A percentile compares a stretch with the other conserved stretches of the same genome.
Evolutionary conservation across 345 rosid species (phyloP).

Genomic region (Euphorbia tirucalli): DNA sequence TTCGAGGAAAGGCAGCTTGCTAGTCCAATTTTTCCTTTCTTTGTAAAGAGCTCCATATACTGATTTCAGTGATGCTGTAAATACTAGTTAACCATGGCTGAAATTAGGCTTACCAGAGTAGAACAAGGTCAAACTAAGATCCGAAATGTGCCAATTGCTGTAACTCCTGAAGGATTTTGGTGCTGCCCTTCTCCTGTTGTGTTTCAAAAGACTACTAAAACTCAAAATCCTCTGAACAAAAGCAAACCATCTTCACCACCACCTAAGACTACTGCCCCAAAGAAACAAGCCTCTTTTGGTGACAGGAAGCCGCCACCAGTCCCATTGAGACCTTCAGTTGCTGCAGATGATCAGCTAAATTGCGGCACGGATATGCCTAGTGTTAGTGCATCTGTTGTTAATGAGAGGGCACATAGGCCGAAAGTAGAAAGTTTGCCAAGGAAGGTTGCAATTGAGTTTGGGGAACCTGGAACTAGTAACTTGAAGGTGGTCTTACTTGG

Average conservation of each 20-base stretch:
- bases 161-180: constrained; percentile 98
- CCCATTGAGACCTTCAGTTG: constrained; percentile 49
- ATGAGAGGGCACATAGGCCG: too few relatives aligned
- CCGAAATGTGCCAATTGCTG: constrained; percentile 88
- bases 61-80: constrained; percentile 34
- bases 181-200: constrained; percentile 95
- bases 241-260: constrained; percentile 66
- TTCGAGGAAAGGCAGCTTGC: too few relatives aligned
- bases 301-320: constrained; percentile 58
- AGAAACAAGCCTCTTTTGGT: constrained; percentile 40
- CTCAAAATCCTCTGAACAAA: constrained; percentile 61
- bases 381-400: constrained; percentile 41
- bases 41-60: constrained; percentile 7
- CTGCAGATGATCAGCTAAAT: constrained; percentile 49
- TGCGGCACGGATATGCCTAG: constrained; percentile 33
- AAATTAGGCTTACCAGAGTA: constrained; percentile 64
- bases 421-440: constrained; percentile 77
- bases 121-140: constrained; percentile 86
- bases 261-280: constrained; percentile 45
- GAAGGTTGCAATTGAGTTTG: constrained; percentile 92
- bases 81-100: constrained; percentile 58
- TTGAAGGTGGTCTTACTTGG: constrained; percentile 80
- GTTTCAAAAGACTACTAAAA: constrained; percentile 77
- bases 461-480: constrained; percentile 85
- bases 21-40: too few relatives aligned